Base-by-base conservation (phyloP, 2,329 filamentous ascomycete species). In the Apiospora rasikravindrae region DNA sequence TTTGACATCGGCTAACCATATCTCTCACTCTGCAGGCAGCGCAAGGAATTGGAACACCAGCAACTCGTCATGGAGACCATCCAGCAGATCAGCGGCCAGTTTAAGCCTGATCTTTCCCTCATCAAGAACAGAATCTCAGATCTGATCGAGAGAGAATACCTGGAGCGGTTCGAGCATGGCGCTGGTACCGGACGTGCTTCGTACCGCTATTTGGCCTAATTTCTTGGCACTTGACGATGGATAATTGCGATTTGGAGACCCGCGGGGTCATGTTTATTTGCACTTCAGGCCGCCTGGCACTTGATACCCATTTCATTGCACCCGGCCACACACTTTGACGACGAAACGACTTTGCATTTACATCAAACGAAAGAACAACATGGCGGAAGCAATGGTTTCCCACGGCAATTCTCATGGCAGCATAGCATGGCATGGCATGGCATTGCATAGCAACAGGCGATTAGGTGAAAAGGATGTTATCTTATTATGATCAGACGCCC, bases 111-210 rank as follows among this genome's bases (percentile, higher is more conserved):
- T 71, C 87, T 95, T 47, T 86, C 87, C 42, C 90, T 95, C 83
- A 92, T 96, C 83, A 96, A 96, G 86, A 92, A 90, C 80, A 90
- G 91, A n/a, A 92, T 96, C 73, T 93, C 95, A 80, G 91, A 91
- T 74, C 84, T 96, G 69, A 93, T 96, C 69, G 88, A 90, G 73
- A 87, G 93, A 73, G 93, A 96, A 79, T 96, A 95, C 76, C 84
- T 96, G 26, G 93, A 95, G 83, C 89, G 93, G 16, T 87, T 93
- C n/a, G 93, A 95, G 19, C 33, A 8, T 42, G 33, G 33, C 22
- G 29, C 87, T 3, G 87, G 93, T 19, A 93, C 94, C n/a, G 87
- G 87, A 42, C 82, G 89, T 7, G 88, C 92, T 45, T 87, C 88
- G 14, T 95, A 95, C 80, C 86, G 88, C 74, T 95, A 95, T 77